Base-by-base conservation (phyloP, 768 basidiomycete species). In the Crassisporium funariophilum region DNA sequence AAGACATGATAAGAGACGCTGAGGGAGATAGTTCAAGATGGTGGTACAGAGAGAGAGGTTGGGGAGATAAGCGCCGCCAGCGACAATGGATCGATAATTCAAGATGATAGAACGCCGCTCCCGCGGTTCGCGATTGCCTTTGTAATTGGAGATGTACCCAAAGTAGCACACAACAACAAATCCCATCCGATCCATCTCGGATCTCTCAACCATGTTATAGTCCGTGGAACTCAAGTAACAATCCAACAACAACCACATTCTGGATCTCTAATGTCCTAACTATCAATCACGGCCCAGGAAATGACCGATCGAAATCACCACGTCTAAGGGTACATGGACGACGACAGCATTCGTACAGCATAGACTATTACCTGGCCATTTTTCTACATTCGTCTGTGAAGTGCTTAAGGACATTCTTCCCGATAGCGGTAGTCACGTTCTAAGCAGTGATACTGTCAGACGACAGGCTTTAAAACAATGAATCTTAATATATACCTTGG, bases 1-100 rank as follows among this genome's bases (percentile, higher is more conserved):
- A 83, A 51, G 81, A 83, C 79, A 82, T 56, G 44, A 50, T 52
- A 42, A 44, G 38, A 24, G 46, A 53, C 21, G 47, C 52, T 38
- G 42, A 22, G 44, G 43, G 47, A 31, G 11, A 11, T 11, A 3
- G 29, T 31, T n/a, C n/a, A 48, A 49, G 46, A 44, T 53, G 48
- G 44, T 44, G 46, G 55, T 35, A 46, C 29, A 62, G 52, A 42
- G 57, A 52, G 55, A 56, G 45, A 55, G 54, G 36, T 10, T 34
- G 25, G 25, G 56, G 56, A 52, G 41, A 53, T 55, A 52, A 53
- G 56, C 53, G 66, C 60, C 60, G 58, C 62, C 60, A 65, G 60
- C 65, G 59, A 62, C 66, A 39, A 42, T 42, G 40, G 31, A 34
- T 43, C 20, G 39, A 43, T 38, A 42, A 34, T 38, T 45, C 44